These are phyloP conservation scores for Neoboletus brunneissimus DNA, from an alignment of 768 basidiomycete genomes.

Conservation along the genomic window DNA sequence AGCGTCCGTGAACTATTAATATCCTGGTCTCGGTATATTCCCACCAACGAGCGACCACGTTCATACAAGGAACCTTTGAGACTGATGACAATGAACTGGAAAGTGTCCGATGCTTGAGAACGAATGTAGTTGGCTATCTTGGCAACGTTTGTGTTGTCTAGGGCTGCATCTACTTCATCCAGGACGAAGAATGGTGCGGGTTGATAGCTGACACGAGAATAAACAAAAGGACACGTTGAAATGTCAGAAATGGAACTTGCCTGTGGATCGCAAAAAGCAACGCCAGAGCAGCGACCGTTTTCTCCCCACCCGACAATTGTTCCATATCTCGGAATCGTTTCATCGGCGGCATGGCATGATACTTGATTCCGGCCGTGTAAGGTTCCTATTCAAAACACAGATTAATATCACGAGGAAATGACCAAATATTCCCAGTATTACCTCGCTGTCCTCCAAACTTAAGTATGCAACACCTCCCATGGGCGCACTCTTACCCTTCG, in stretches of 20 bases:
- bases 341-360: conserved; percentile 99
- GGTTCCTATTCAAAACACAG: conserved; percentile 56
- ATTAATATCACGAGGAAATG: conserved; percentile 1
- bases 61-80: conserved; percentile 93
- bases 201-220: conserved; percentile 64
- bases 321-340: conserved; percentile 99
- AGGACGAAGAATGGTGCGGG: conserved; percentile 97
- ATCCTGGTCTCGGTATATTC: conserved; percentile 92
- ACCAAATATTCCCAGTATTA: conserved; percentile 38
- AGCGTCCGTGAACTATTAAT: conserved; percentile 89
- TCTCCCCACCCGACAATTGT: conserved; percentile 96
- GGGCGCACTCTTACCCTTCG: conserved; percentile 89
- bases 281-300: conserved; percentile 97
- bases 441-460: conserved; percentile 93
- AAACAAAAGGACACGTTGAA: background rate
- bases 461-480: conserved; percentile 97
- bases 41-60: conserved; percentile 84
- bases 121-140: conserved; percentile 94
- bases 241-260: conserved; percentile 35
- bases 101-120: conserved; percentile 73
- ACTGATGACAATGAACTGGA: conserved; percentile 98
- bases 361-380: conserved; percentile 88
- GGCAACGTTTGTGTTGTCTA: conserved; percentile 98
- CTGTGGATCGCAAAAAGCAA: conserved; percentile 96
- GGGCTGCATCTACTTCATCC: conserved; percentile 97